Percentiles rank a stretch among this genome's conserved stretches.
Conservation (phyloP, 2,329 filamentous ascomycete genomes). For the Nemania sp. region DNA sequence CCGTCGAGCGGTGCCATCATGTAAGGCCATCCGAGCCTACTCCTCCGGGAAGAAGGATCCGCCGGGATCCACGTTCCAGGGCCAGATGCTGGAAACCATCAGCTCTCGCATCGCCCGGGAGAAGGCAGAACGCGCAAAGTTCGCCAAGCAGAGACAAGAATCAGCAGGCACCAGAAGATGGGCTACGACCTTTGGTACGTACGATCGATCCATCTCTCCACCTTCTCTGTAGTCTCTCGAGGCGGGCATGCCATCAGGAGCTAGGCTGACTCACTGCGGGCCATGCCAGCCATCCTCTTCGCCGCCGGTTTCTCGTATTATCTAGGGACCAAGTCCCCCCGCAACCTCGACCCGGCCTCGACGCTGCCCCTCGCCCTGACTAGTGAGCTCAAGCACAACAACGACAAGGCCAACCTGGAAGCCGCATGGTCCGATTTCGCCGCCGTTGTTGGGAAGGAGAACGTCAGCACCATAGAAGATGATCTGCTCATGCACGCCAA, state of each 20-base stretch:
- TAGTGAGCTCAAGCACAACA: constrained; percentile 59
- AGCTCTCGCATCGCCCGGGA: constrained; percentile 59
- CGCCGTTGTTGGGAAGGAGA: constrained; percentile 64
- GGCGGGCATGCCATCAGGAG: too few species aligned
- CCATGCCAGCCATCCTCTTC: constrained; percentile 53
- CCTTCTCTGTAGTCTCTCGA: background rate
- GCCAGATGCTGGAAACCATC: constrained; percentile 64
- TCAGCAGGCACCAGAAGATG: constrained; percentile 50
- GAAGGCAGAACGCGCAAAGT: constrained; percentile 57
- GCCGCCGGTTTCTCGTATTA: constrained; percentile 60
- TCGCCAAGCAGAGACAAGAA: constrained; percentile 48
- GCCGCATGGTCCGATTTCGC: constrained; percentile 73
- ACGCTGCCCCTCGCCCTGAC: constrained; percentile 62
- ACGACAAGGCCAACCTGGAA: constrained; percentile 66
- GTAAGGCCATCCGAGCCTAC: constrained; percentile 31
- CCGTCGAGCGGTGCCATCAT: constrained; percentile 21
- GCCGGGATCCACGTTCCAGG: constrained; percentile 54
- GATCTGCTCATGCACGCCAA: constrained; percentile 62
- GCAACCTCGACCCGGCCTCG: constrained; percentile 56
- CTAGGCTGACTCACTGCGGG: constrained; percentile 16
- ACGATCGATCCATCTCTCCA: background rate
- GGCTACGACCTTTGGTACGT: constrained; percentile 58
- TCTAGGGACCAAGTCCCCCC: constrained; percentile 60
- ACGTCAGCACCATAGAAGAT: constrained; percentile 63
- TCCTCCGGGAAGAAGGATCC: constrained; percentile 36